Conservation (phyloP, 257 asterid species). For the Salvia splendens region DNA sequence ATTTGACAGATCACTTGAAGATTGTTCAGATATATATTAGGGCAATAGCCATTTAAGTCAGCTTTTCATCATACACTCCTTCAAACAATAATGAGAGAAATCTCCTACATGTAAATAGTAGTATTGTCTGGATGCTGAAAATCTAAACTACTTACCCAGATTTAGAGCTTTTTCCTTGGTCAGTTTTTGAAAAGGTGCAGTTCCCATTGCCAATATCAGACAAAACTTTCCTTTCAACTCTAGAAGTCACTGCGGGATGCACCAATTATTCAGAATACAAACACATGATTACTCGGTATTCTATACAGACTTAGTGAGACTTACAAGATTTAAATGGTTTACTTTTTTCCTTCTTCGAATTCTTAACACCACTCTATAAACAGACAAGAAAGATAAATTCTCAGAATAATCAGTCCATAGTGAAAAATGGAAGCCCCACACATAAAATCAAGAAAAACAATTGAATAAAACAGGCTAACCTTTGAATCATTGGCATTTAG, state of each 20-base stretch:
- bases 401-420: slow-evolving; percentile 12
- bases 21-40: slow-evolving; percentile 3
- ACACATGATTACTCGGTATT: background rate
- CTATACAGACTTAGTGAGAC: slow-evolving; percentile 22
- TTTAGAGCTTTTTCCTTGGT: slow-evolving; percentile 42
- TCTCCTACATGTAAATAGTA: background rate
- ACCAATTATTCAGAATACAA: slow-evolving; percentile 26
- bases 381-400: slow-evolving; percentile 28
- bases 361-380: slow-evolving; percentile 47
- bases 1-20: slow-evolving; percentile 12
- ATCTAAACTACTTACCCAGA: slow-evolving; percentile 48
- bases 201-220: slow-evolving; percentile 79
- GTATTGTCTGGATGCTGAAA: slow-evolving; percentile 4
- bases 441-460: background rate
- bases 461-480: slow-evolving; percentile 42
- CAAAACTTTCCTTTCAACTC: slow-evolving; percentile 66
- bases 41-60: background rate
- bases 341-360: slow-evolving; percentile 51
- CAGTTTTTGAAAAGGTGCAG: slow-evolving; percentile 46
- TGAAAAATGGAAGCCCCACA: slow-evolving; percentile 9
- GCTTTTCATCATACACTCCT: slow-evolving; percentile 11
- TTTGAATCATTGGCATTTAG: slow-evolving; percentile 36
- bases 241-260: slow-evolving; percentile 51
- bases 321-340: slow-evolving; percentile 50
- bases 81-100: slow-evolving; percentile 1